phyloP scores from a whole-genome alignment of 1,139 yeast genomes.

The Scheffersomyces parashehatae region DNA sequence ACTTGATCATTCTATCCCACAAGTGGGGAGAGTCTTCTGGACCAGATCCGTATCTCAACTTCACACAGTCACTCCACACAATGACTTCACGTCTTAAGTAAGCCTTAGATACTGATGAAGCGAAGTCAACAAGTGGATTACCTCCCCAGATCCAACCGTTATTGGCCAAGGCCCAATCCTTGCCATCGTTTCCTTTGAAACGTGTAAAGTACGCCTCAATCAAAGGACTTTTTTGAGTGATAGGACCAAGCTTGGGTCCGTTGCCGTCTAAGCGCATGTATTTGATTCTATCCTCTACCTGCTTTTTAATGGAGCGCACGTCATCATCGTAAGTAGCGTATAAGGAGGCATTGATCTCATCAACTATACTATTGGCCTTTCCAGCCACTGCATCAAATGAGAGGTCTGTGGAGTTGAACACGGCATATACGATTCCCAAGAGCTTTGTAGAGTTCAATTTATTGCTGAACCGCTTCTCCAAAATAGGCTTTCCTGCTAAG shows the following conservation, averaged over 20 bases:
- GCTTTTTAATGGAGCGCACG: constrained; percentile 59
- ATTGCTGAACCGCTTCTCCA: constrained; percentile 51
- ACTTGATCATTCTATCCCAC: constrained; percentile 86
- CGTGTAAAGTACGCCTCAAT: constrained; percentile 88
- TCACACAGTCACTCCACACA: constrained; percentile 97
- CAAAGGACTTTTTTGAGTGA: constrained; percentile 59
- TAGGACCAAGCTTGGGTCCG: constrained; percentile 76
- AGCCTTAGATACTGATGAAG: constrained; percentile 74
- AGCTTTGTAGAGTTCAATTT: constrained; percentile 52
- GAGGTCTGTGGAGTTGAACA: constrained; percentile 32
- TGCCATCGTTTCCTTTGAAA: constrained; percentile 53
- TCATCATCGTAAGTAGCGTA: constrained; percentile 82
- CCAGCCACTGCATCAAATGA: constrained; percentile 33
- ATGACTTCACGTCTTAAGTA: constrained; percentile 90
- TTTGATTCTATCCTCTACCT: constrained; percentile 71
- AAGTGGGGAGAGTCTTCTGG: constrained; percentile 84
- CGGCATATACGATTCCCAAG: constrained; percentile 41
- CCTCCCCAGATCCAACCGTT: constrained; percentile 99
- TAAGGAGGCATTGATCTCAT: constrained; percentile 73
- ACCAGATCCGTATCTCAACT: constrained; percentile 75
- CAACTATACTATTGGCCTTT: constrained; percentile 57
- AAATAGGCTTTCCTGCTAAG: constrained; percentile 19
- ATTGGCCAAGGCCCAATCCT: constrained; percentile 76
- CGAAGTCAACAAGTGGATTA: constrained; percentile 90
- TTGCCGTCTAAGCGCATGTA: constrained; percentile 73